Base-by-base conservation (phyloP, 495 filamentous ascomycete genomes). In the Xanthoparmelia taractica region DNA sequence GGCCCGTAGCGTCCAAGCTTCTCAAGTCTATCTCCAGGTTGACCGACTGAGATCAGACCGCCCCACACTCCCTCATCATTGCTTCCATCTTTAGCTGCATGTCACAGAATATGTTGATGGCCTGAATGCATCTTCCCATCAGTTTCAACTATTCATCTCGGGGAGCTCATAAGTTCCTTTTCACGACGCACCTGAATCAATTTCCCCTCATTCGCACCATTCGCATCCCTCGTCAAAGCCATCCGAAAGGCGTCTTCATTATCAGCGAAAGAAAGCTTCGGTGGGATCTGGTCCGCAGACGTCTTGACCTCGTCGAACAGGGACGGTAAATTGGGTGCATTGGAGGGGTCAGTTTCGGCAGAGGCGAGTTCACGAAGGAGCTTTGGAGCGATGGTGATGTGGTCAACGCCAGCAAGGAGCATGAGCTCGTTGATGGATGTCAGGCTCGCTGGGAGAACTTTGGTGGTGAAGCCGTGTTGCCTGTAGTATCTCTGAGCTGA, bases 41-140 rank as follows among this genome's bases (percentile, higher is more conserved):
- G 20, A 41, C 34, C 10, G 17, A 17, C 37, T 31, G 36, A 0
- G 15, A 7, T 41, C 23, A 25, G 13, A 58, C 36, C 6, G 12
- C 37, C 23, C 57, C 57, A 27, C 37, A 23, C 29, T 41, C n/a
- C 37, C 33, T 58, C 57, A 38, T 58, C 57, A 29, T 58, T 27
- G 57, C 36, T 58, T 58, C 57, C 36, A 58, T 58, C 37, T 43
- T 58, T 25, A 31, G 8, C 43, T 58, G 36, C 34, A 25, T 23
- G 34, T 58, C 23, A 41, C 57, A 58, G 37, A 58, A 58, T 27
- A n/a, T 38, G 17, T 40, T 58, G n/a, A 58, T 31, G 4, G 36
- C 57, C 57, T 58, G 4, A 27, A 15, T 1, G 18, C 18, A 13
- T 29, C 18, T 18, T 18, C 8, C 25, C 48, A 17, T 52, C 27